These are phyloP conservation scores for Aspergillus japonicus DNA, from an alignment of 2,329 filamentous ascomycete species.

Conservation along the genomic window DNA sequence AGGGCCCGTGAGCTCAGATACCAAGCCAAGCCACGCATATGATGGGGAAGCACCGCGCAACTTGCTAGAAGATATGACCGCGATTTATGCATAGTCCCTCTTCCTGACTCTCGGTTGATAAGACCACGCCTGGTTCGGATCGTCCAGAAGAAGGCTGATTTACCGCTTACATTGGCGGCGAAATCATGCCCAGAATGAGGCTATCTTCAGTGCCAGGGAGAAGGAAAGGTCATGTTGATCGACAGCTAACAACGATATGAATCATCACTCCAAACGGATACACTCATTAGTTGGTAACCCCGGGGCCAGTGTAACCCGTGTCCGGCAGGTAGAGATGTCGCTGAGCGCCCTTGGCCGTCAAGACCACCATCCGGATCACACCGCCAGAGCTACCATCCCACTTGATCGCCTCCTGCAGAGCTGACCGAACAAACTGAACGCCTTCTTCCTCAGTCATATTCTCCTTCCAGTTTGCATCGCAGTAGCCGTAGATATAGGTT, in stretches of 20 bases:
- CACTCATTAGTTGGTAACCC: constrained; percentile 42
- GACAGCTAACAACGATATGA: constrained; percentile 13
- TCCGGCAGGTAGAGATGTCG: constrained; percentile 95
- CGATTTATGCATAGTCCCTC: too few species aligned
- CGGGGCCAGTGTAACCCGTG: constrained; percentile 77
- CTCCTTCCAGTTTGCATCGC: constrained; percentile 93
- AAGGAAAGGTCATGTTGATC: not conserved
- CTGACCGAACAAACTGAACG: constrained; percentile 86
- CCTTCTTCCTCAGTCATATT: constrained; percentile 91
- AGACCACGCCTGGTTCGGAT: not conserved
- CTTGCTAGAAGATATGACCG: not conserved
- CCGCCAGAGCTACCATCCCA: constrained; percentile 99
- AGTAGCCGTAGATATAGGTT: constrained; percentile 99
- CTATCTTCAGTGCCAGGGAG: not conserved
- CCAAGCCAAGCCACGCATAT: not conserved
- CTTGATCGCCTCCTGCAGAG: constrained; percentile 92
- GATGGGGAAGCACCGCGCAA: not conserved
- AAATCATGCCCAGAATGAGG: not conserved
- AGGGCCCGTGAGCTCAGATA: not conserved
- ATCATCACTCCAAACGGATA: constrained; percentile 17
- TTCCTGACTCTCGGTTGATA: too few species aligned
- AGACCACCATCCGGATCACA: constrained; percentile 95
- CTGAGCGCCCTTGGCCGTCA: constrained; percentile 85
- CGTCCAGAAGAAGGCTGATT: not conserved
- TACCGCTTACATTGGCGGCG: not conserved